These are phyloP conservation scores for Globisporangium nodosum DNA, from an alignment of 352 stramenopile genomes.

Conservation along the genomic window DNA sequence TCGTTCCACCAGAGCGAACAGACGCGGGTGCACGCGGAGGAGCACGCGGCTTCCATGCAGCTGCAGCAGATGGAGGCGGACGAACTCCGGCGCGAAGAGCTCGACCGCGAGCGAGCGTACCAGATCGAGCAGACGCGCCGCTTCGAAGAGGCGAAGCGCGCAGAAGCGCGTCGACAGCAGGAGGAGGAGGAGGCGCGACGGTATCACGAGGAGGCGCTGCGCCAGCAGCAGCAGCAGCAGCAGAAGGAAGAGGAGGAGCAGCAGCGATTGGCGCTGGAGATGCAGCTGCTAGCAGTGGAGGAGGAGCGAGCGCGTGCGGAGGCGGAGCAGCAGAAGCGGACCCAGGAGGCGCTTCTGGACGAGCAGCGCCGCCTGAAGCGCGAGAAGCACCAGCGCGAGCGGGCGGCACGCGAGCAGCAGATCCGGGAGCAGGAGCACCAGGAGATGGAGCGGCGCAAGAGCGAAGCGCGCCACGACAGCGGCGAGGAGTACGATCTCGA, in stretches of 20 bases:
- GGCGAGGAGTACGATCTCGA: conserved; percentile 29
- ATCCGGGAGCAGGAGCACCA: conserved; percentile 22
- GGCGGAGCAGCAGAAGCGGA: conserved; percentile 23
- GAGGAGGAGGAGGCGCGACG: conserved; percentile 7
- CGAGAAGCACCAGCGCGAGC: conserved; percentile 59
- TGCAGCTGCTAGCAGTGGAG: conserved; percentile 23
- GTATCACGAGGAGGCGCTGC: conserved; percentile 13
- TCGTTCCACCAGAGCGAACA: conserved; percentile 11
- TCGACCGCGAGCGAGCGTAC: conserved; percentile 12
- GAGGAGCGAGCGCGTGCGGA: conserved; percentile 4
- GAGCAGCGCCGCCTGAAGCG: conserved; percentile 66
- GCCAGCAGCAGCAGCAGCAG: conserved; percentile 17
- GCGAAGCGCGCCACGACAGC: conserved; percentile 22
- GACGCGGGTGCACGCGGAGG: conserved; percentile 16
- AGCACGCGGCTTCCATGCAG: conserved; percentile 11
- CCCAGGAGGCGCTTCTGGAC: conserved; percentile 45
- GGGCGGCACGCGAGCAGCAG: conserved; percentile 35
- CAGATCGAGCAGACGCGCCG: conserved; percentile 12
- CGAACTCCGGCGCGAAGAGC: conserved; percentile 9
- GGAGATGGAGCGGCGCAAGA: conserved; percentile 6
- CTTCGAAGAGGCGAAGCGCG: conserved; percentile 17
- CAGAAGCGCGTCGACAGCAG: conserved; percentile 4
- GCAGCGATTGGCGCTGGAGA: conserved; percentile 14
- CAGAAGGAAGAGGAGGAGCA: conserved; percentile 8
- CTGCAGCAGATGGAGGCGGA: conserved; percentile 4